phyloP scores from a whole-genome alignment of 345 rosid genomes.

The Syzygium grande region DNA sequence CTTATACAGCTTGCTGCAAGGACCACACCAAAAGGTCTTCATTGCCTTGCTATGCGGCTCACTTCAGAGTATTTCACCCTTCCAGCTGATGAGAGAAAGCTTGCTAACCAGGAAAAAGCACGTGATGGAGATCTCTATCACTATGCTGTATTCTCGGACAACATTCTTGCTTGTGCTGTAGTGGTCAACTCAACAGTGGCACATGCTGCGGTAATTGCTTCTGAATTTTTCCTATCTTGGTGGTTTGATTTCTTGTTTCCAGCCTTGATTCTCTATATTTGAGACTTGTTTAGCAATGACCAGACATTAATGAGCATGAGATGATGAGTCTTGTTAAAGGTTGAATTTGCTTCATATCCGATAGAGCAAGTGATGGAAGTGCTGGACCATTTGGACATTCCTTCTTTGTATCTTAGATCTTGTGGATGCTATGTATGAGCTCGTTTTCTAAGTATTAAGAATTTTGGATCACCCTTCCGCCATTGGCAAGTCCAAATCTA shows the following conservation, averaged over 20 bases:
- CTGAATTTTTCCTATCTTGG: neutral
- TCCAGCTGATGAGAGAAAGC: slow-evolving; percentile 57
- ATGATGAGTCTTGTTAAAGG: neutral
- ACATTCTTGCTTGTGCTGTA: slow-evolving; percentile 76
- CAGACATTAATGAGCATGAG: neutral
- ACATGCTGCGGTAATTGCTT: slow-evolving; percentile 50
- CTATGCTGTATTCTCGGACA: slow-evolving; percentile 81
- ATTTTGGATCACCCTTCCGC: neutral
- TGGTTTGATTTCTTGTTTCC: neutral
- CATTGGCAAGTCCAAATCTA: neutral
- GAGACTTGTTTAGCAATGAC: neutral
- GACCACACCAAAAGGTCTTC: slow-evolving; percentile 89
- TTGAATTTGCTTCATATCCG: neutral
- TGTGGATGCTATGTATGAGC: neutral
- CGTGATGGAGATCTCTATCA: slow-evolving; percentile 54
- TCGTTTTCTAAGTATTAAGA: neutral
- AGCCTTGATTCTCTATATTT: neutral
- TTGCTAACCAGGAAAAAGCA: slow-evolving; percentile 48
- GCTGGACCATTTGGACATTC: neutral
- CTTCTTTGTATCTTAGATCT: neutral
- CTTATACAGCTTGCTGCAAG: slow-evolving; percentile 83
- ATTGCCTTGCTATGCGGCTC: slow-evolving; percentile 85
- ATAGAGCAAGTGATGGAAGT: neutral
- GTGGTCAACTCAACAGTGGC: slow-evolving; percentile 74
- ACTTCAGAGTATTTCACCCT: slow-evolving; percentile 67